Evolutionary conservation across 345 rosid species (phyloP).

Genomic region (Melaleuca alternifolia): DNA sequence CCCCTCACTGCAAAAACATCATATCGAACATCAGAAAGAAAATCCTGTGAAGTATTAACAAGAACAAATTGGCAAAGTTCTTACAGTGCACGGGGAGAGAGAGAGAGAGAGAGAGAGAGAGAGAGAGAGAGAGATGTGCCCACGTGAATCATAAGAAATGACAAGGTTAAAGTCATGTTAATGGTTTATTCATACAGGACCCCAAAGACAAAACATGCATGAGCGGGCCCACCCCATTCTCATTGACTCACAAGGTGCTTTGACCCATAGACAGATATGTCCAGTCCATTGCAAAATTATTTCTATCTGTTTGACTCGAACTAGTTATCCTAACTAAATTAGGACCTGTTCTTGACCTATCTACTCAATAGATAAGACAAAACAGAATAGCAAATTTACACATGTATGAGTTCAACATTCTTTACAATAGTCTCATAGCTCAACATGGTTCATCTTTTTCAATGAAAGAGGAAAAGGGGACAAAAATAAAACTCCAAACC

Average conservation of each 20-base stretch:
- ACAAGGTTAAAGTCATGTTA: neutral
- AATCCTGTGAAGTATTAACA: neutral
- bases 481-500: neutral
- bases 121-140: neutral
- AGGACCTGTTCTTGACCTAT: neutral
- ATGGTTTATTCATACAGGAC: neutral
- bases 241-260: neutral
- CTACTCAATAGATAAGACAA: neutral
- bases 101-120: neutral
- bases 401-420: neutral
- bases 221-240: neutral
- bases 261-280: neutral
- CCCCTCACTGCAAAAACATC: constrained; percentile 49
- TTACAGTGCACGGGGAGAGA: neutral
- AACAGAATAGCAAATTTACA: neutral
- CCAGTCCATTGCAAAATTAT: neutral
- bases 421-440: neutral
- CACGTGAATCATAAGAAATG: neutral
- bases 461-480: neutral
- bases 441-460: neutral
- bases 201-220: neutral
- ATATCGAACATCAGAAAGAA: neutral
- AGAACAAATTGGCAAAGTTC: neutral
- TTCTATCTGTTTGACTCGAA: neutral
- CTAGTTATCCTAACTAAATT: neutral